phyloP scores from a whole-genome alignment of 108 stramenopile genomes.

The Nitzschia inconspicua region DNA sequence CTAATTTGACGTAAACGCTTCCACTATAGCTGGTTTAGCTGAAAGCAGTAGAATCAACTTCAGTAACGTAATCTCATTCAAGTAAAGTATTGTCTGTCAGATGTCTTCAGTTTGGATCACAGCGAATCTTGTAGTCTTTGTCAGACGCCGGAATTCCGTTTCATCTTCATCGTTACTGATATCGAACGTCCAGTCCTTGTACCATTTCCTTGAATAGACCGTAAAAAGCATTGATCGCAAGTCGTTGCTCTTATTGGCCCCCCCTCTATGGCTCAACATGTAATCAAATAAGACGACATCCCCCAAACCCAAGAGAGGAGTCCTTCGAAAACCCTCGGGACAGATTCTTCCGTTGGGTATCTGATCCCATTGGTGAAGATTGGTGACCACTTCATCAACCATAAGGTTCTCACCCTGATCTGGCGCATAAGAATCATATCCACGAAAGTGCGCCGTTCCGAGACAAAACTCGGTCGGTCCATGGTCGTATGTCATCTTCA shows the following conservation, averaged over 20 bases:
- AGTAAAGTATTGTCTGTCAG: no score
- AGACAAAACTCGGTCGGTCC: slow-evolving; percentile 40
- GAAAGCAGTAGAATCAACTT: no score
- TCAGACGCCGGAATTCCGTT: background rate
- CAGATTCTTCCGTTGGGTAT: background rate
- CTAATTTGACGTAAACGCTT: no score
- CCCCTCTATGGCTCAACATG: slow-evolving; percentile 17
- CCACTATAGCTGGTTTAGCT: no score
- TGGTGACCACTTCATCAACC: background rate
- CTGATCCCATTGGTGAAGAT: background rate
- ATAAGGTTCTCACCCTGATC: background rate
- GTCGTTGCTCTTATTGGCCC: slow-evolving; percentile 13
- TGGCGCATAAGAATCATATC: background rate
- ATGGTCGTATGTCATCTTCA: slow-evolving; percentile 14
- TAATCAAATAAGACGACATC: slow-evolving; percentile 34
- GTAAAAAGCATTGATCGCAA: slow-evolving; percentile 2
- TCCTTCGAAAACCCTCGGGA: background rate
- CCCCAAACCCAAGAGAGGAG: slow-evolving; percentile 15
- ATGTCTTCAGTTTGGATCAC: background rate
- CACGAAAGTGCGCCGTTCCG: slow-evolving; percentile 11
- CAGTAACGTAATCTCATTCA: no score
- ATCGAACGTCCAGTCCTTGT: slow-evolving; percentile 19
- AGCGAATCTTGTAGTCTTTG: slow-evolving; percentile 4
- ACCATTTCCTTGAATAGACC: slow-evolving; percentile 5
- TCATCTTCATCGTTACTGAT: background rate